Conservation (phyloP, 768 basidiomycete genomes). For the Leccinum sublutescens region DNA sequence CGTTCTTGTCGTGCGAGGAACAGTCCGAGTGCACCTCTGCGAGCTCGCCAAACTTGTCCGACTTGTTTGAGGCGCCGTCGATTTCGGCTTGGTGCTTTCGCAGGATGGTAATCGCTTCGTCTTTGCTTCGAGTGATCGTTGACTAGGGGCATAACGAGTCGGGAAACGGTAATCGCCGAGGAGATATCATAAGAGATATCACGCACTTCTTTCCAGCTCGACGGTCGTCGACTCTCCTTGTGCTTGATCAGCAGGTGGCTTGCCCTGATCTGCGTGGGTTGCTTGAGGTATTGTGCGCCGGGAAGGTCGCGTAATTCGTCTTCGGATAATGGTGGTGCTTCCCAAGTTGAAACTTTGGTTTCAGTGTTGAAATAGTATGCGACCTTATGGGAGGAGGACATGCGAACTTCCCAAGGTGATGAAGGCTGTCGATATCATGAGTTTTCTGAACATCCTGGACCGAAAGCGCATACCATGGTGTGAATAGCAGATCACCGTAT, state of each 20-base stretch:
- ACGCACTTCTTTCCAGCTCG: slow-evolving; percentile 83
- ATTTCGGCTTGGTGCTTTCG: slow-evolving; percentile 62
- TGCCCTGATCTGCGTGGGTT: slow-evolving; percentile 72
- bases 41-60: slow-evolving; percentile 69
- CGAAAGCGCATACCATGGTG: slow-evolving; percentile 24
- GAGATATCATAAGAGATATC: neutral
- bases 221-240: slow-evolving; percentile 68
- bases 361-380: slow-evolving; percentile 87
- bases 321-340: slow-evolving; percentile 53
- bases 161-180: neutral
- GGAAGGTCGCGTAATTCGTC: slow-evolving; percentile 63
- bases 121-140: slow-evolving; percentile 85
- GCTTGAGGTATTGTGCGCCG: slow-evolving; percentile 57
- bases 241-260: slow-evolving; percentile 96
- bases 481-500: slow-evolving; percentile 7
- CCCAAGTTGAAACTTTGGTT: slow-evolving; percentile 79
- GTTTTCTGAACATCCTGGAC: neutral
- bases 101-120: slow-evolving; percentile 85
- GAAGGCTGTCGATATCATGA: slow-evolving; percentile 20
- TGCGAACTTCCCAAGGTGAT: slow-evolving; percentile 77
- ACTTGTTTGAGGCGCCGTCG: slow-evolving; percentile 38
- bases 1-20: slow-evolving; percentile 75
- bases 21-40: slow-evolving; percentile 85
- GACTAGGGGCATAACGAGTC: slow-evolving; percentile 35
- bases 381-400: slow-evolving; percentile 71